phyloP scores from a whole-genome alignment of 2,329 filamentous ascomycete genomes.

The Cladosporium colombiae region DNA sequence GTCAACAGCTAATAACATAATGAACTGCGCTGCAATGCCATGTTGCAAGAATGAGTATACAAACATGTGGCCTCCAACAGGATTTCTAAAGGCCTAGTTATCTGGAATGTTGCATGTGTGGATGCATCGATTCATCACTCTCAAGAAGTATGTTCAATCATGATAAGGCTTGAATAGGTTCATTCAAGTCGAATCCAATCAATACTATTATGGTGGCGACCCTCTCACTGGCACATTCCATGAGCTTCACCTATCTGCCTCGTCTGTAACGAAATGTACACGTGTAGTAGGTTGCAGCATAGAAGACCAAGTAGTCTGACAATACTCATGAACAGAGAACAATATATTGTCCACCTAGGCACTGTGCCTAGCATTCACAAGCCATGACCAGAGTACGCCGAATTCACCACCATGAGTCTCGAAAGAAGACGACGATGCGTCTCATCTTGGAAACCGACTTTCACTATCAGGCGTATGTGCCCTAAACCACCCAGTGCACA shows the following conservation, averaged over 20 bases:
- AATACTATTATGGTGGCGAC: not conserved
- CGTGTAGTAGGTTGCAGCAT: not conserved
- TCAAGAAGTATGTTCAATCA: no score
- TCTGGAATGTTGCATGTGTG: no score
- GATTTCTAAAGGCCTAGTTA: no score
- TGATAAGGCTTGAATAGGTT: not conserved
- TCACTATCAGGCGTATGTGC: not conserved
- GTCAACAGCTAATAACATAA: no score
- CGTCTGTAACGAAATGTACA: not conserved
- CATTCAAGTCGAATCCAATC: no score
- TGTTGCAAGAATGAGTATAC: not conserved
- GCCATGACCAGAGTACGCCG: not conserved
- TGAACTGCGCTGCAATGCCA: not conserved
- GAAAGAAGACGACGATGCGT: not conserved
- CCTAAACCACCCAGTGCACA: not conserved
- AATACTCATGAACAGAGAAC: not conserved
- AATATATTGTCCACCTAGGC: not conserved
- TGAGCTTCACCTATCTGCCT: not conserved
- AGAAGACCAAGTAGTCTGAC: not conserved
- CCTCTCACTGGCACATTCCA: not conserved
- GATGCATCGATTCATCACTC: no score
- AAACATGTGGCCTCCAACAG: no score
- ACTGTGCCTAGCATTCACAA: not conserved
- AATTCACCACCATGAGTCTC: not conserved
- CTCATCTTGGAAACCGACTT: not conserved